Percentiles rank a stretch among this genome's conserved stretches.
Evolutionary conservation across 2,329 filamentous ascomycete species (phyloP).

Genomic region (Ceratocystis ficicola): DNA sequence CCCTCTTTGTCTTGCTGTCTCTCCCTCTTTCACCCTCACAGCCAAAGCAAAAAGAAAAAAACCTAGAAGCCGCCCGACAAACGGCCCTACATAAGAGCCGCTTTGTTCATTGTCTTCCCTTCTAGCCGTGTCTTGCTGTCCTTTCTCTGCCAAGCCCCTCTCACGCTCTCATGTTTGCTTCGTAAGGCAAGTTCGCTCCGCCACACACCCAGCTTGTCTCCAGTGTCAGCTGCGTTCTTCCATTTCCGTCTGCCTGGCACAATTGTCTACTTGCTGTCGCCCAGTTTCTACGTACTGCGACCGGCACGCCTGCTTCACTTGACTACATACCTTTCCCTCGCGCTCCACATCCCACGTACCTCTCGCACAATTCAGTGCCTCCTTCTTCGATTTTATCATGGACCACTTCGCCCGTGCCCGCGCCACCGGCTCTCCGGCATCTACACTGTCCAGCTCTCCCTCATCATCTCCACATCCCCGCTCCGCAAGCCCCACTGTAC

Average conservation of each 20-base stretch:
- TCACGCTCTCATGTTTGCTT: not conserved
- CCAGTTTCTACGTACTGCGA: too few species aligned
- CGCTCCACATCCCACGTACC: not conserved
- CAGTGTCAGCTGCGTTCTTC: too few species aligned
- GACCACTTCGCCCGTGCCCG: conserved; percentile 12
- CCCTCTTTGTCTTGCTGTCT: conserved; percentile 12
- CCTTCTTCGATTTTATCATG: not conserved
- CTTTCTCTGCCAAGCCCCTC: not conserved
- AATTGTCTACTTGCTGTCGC: too few species aligned
- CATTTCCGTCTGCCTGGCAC: too few species aligned
- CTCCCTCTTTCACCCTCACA: conserved; percentile 9
- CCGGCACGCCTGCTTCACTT: too few species aligned
- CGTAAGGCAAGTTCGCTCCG: not conserved
- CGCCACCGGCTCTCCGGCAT: conserved; percentile 11
- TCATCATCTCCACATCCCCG: conserved; percentile 15
- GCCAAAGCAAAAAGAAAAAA: not conserved
- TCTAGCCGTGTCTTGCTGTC: not conserved
- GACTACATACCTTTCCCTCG: not conserved
- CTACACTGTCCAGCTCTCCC: not conserved
- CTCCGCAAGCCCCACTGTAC: conserved; percentile 16
- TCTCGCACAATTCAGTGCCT: not conserved
- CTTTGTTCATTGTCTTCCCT: not conserved
- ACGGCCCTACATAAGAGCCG: not conserved
- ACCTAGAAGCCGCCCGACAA: not conserved
- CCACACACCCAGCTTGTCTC: not conserved